Evolutionary conservation across 2,329 filamentous ascomycete genomes (phyloP).

Genomic region (Fonsecaea erecta): DNA sequence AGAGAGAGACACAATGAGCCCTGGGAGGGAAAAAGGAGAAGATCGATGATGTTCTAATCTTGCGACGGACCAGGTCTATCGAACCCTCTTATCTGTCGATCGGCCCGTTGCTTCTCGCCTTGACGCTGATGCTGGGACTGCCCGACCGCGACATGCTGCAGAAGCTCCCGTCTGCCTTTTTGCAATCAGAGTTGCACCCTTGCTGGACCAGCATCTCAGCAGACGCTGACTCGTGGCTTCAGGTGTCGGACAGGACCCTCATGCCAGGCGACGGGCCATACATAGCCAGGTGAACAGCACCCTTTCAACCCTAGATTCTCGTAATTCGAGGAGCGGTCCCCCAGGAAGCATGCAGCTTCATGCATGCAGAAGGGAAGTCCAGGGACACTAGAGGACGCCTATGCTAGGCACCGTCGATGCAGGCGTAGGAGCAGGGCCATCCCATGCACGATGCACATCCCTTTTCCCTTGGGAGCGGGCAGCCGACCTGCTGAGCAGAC

Average conservation of each 20-base stretch:
- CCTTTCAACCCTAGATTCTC: neutral
- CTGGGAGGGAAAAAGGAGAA: neutral
- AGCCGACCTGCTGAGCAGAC: neutral
- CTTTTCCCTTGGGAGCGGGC: neutral
- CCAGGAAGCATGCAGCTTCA: slow-evolving; percentile 14
- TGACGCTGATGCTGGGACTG: neutral
- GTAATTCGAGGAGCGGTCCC: slow-evolving; percentile 15
- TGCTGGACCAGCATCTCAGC: neutral
- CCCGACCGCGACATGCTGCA: neutral
- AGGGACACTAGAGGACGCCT: slow-evolving; percentile 8
- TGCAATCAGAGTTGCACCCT: slow-evolving; percentile 3
- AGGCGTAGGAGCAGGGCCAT: neutral
- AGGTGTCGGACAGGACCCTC: neutral
- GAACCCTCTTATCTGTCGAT: slow-evolving; percentile 10
- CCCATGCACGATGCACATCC: slow-evolving; percentile 20
- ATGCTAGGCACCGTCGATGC: slow-evolving; percentile 8
- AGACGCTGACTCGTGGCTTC: slow-evolving; percentile 2
- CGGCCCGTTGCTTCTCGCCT: slow-evolving; percentile 12
- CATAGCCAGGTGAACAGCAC: neutral
- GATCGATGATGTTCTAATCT: slow-evolving; percentile 2
- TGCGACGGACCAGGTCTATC: slow-evolving; percentile 2
- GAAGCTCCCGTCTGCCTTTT: neutral
- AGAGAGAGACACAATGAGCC: neutral
- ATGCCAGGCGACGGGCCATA: neutral
- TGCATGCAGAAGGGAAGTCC: slow-evolving; percentile 10